Conservation (phyloP, 345 rosid genomes). For the Citrus unshiu region DNA sequence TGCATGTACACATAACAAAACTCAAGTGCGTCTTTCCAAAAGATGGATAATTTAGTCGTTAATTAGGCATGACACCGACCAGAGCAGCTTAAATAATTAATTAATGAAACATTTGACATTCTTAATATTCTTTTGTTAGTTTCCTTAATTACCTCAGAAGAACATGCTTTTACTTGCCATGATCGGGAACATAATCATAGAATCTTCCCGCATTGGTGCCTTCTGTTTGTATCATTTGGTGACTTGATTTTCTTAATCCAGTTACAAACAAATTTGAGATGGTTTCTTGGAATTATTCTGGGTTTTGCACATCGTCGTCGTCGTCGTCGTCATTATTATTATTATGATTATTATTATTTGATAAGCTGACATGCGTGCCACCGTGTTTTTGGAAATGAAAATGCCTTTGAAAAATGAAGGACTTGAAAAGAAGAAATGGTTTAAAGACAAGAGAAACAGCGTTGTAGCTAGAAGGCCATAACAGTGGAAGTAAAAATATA, state of each 20-base stretch:
- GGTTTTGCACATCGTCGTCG: not conserved
- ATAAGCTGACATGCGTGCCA: not conserved
- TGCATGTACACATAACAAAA: not conserved
- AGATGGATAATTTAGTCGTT: not conserved
- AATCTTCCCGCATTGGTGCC: not conserved
- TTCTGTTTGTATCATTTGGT: not conserved
- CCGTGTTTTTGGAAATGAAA: not conserved
- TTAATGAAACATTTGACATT: constrained; percentile 4
- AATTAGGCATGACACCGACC: not conserved
- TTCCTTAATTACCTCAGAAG: no score
- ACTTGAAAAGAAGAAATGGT: no score
- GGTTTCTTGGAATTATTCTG: not conserved
- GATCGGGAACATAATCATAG: not conserved
- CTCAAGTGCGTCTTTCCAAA: not conserved
- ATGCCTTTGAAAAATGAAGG: not conserved
- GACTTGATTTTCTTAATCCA: not conserved
- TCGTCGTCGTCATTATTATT: not conserved
- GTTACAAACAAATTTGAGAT: not conserved
- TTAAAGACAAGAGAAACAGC: no score
- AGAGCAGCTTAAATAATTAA: not conserved
- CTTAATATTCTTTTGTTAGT: no score
- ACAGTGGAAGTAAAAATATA: no score
- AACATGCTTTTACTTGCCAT: not conserved
- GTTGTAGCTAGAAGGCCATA: no score
- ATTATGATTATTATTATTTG: not conserved